These are phyloP conservation scores for Suillus occidentalis DNA, from an alignment of 768 basidiomycete genomes.

Conservation along the genomic window DNA sequence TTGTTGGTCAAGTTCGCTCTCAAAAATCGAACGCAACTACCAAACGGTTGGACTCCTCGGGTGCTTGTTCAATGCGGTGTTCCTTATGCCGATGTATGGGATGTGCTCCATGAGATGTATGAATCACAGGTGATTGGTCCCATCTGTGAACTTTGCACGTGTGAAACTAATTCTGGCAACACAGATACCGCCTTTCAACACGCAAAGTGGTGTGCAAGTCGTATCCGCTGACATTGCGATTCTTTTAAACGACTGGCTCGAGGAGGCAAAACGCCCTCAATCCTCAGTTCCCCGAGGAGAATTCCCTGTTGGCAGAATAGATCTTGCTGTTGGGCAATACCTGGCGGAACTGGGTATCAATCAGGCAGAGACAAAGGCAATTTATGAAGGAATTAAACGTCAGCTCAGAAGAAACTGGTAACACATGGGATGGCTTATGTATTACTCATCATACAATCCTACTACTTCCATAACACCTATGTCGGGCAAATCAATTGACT, in stretches of 20 bases:
- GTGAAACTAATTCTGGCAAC: conserved; percentile 7
- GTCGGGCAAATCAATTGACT: conserved; percentile 45
- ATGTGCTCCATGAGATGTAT: conserved; percentile 82
- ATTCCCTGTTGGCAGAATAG: conserved; percentile 78
- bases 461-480: neutral
- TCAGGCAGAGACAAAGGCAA: conserved; percentile 57
- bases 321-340: conserved; percentile 72
- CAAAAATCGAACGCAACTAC: conserved; percentile 54
- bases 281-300: conserved; percentile 60
- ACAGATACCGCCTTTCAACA: conserved; percentile 82
- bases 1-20: conserved; percentile 75
- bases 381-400: conserved; percentile 72
- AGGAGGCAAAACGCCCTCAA: conserved; percentile 72
- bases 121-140: conserved; percentile 71
- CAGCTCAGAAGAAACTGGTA: conserved; percentile 73
- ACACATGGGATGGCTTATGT: conserved; percentile 9
- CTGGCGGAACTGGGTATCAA: conserved; percentile 64
- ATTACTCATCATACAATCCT: neutral
- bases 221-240: conserved; percentile 82
- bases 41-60: conserved; percentile 80
- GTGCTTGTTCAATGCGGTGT: conserved; percentile 81
- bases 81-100: conserved; percentile 80
- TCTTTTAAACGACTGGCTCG: conserved; percentile 78
- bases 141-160: conserved; percentile 5
- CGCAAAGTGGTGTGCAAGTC: conserved; percentile 74